A percentile compares a stretch with the other conserved stretches of the same genome.
Conservation (phyloP, 129 eudicot species). For the Artemisia argyi region DNA sequence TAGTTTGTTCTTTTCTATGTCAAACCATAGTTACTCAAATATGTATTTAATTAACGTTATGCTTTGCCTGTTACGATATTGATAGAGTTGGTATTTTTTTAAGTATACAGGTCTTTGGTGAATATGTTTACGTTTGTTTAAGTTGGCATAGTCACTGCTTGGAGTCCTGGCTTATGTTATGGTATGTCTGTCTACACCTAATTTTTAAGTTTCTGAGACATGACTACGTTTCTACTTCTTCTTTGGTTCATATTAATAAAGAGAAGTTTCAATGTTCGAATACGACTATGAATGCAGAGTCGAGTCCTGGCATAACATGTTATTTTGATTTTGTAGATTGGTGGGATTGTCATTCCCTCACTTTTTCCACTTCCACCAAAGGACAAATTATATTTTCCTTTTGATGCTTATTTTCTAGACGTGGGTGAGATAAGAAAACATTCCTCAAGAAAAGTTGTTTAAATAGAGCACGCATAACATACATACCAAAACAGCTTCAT, state of each 20-base stretch:
- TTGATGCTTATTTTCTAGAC: too few species aligned
- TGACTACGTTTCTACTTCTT: too few species aligned
- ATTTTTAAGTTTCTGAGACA: neutral
- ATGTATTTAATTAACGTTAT: neutral
- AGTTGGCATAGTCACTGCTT: neutral
- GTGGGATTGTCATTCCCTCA: constrained; percentile 14
- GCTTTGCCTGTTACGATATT: constrained; percentile 9
- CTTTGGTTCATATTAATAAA: neutral
- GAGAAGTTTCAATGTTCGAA: neutral
- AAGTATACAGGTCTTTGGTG: neutral
- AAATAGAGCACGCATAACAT: too few species aligned
- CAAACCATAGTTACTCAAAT: constrained; percentile 3
- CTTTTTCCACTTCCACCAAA: neutral
- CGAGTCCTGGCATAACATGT: constrained; percentile 5
- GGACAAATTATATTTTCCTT: too few species aligned
- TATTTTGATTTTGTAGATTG: constrained; percentile 4
- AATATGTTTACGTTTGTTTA: too few species aligned
- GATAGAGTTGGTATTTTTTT: neutral
- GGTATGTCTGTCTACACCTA: neutral
- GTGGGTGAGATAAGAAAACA: neutral
- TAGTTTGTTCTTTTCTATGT: neutral
- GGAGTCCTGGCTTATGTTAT: neutral
- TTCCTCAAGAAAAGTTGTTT: too few species aligned
- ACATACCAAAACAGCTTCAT: constrained; percentile 16
- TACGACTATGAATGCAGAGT: constrained; percentile 13